phyloP scores from a whole-genome alignment of 805 yeast genomes.

The Jamesozyma lodderae region DNA sequence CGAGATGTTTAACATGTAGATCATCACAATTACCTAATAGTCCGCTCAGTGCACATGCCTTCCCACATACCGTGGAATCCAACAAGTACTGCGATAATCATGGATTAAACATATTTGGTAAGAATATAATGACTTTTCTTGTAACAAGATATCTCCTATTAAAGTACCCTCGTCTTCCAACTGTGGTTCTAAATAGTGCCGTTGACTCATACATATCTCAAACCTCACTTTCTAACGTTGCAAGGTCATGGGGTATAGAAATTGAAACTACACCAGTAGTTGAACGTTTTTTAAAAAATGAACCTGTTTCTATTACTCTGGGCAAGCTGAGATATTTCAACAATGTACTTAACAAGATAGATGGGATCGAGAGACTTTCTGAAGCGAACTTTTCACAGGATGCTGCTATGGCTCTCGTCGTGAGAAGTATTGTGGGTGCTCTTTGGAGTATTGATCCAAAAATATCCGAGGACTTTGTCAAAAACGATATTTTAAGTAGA shows the following conservation, averaged over 20 bases:
- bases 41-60: slow-evolving; percentile 1
- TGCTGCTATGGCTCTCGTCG: slow-evolving; percentile 52
- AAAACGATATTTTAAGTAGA: slow-evolving; percentile 71
- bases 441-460: slow-evolving; percentile 46
- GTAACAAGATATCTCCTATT: slow-evolving; percentile 64
- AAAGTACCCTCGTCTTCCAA: slow-evolving; percentile 85
- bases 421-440: slow-evolving; percentile 77
- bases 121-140: slow-evolving; percentile 63
- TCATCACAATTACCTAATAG: slow-evolving; percentile 27
- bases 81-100: slow-evolving; percentile 57
- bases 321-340: slow-evolving; percentile 56
- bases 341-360: slow-evolving; percentile 28
- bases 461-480: slow-evolving; percentile 58
- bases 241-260: slow-evolving; percentile 83
- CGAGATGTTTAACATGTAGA: slow-evolving; percentile 67
- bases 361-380: slow-evolving; percentile 44
- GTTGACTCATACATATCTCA: slow-evolving; percentile 68
- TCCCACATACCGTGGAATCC: slow-evolving; percentile 26
- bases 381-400: slow-evolving; percentile 30
- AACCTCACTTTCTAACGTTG: slow-evolving; percentile 55
- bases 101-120: slow-evolving; percentile 78
- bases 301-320: slow-evolving; percentile 53
- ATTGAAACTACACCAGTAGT: slow-evolving; percentile 55
- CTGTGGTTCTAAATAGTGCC: slow-evolving; percentile 64
- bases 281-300: slow-evolving; percentile 59